A percentile compares a stretch with the other conserved stretches of the same genome.
Conservation (phyloP, 1,284 basidiomycete species). For the Pseudozyma thailandica region DNA sequence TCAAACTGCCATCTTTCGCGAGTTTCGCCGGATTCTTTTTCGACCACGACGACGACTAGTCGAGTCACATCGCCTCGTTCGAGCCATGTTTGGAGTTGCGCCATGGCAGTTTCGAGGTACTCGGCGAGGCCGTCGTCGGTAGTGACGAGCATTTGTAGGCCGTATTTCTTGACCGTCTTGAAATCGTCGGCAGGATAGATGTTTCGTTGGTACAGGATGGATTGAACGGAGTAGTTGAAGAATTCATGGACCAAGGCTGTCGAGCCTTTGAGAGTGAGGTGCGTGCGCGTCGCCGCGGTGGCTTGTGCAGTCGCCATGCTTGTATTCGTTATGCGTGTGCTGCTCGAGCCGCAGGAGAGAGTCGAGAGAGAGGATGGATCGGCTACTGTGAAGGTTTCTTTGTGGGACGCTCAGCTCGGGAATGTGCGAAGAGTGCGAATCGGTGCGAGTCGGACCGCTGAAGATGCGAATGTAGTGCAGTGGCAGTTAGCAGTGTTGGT, state of each 20-base stretch:
- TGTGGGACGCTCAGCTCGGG: too few species aligned
- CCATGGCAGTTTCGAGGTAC: constrained; percentile 90
- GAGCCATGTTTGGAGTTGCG: constrained; percentile 82
- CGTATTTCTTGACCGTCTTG: constrained; percentile 82
- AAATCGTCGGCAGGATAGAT: constrained; percentile 99
- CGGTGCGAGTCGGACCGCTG: too few species aligned
- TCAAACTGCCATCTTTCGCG: constrained; percentile 99
- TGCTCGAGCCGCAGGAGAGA: too few species aligned
- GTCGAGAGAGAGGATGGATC: too few species aligned
- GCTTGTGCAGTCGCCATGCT: constrained; percentile 54
- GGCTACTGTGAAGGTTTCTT: too few species aligned
- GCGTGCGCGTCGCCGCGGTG: constrained; percentile 57
- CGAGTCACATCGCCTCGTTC: constrained; percentile 88
- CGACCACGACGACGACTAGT: constrained; percentile 93
- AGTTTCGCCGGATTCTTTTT: constrained; percentile 88
- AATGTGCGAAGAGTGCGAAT: too few species aligned
- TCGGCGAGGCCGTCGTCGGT: constrained; percentile 90
- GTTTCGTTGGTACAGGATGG: constrained; percentile 92
- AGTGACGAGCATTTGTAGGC: constrained; percentile 92
- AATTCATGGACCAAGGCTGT: constrained; percentile 97
- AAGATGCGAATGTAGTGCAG: too few species aligned
- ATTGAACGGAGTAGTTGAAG: constrained; percentile 89
- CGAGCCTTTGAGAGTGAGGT: constrained; percentile 87
- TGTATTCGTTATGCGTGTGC: too few species aligned
- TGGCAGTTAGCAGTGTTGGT: too few species aligned